phyloP scores from a whole-genome alignment of 257 asterid genomes.

The Ajuga chamaepitys region DNA sequence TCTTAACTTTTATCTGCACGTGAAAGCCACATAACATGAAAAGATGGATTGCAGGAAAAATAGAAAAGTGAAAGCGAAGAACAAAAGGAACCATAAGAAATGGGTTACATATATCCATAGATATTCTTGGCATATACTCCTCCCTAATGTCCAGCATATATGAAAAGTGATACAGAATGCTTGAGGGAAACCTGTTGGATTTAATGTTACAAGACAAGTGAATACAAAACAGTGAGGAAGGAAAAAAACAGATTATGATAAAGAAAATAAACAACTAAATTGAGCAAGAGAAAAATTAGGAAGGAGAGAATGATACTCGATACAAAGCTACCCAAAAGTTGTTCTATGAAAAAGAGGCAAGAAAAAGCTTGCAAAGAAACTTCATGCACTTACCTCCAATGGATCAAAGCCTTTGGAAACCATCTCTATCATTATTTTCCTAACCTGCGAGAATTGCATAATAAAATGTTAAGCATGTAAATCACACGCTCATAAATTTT shows the following conservation, averaged over 20 bases:
- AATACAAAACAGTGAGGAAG: background rate
- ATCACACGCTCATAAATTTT: constrained; percentile 4
- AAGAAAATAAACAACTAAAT: background rate
- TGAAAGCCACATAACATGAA: background rate
- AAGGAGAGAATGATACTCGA: background rate
- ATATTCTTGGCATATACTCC: constrained; percentile 99
- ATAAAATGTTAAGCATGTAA: constrained; percentile 8
- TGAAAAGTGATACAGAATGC: constrained; percentile 98
- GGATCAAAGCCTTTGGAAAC: constrained; percentile 81
- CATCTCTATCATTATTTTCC: constrained; percentile 90
- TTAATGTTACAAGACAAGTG: constrained; percentile 6
- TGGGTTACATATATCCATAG: constrained; percentile 75
- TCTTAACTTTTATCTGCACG: background rate
- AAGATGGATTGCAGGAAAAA: constrained; percentile 1
- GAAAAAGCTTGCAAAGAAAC: constrained; percentile 8
- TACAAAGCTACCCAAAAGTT: background rate
- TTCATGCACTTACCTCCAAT: constrained; percentile 57
- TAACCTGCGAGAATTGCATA: constrained; percentile 42
- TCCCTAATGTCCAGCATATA: constrained; percentile 95
- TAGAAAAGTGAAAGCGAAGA: background rate
- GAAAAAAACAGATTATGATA: background rate
- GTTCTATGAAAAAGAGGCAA: background rate
- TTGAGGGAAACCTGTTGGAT: constrained; percentile 97
- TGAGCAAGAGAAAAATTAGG: background rate
- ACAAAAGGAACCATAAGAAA: constrained; percentile 1